Percentiles rank a stretch among this genome's conserved stretches.
These are phyloP conservation scores for Mortierella sp. DNA, from an alignment of 371 early-diverging fungal species.

Conservation along the genomic window DNA sequence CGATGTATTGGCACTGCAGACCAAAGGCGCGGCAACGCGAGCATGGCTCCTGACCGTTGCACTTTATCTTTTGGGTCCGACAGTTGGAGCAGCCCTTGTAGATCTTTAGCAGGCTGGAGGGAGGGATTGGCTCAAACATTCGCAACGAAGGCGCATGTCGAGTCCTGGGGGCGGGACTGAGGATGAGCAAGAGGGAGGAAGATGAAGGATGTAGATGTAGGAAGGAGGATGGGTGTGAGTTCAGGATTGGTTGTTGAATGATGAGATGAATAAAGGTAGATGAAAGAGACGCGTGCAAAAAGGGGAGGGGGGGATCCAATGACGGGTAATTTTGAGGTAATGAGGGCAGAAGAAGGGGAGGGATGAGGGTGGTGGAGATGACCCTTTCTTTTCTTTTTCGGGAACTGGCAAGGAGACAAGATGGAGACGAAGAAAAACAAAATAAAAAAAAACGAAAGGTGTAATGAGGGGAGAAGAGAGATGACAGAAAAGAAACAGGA, in stretches of 20 bases:
- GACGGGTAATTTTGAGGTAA: background rate
- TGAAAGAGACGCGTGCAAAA: background rate
- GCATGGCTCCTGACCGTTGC: constrained; percentile 56
- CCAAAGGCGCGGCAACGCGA: constrained; percentile 45
- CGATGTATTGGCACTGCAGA: constrained; percentile 53
- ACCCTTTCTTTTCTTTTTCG: no score
- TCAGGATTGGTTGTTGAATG: background rate
- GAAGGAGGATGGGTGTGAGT: background rate
- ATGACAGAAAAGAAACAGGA: background rate
- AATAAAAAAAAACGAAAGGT: background rate
- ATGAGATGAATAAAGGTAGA: constrained; percentile 5
- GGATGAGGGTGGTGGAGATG: background rate
- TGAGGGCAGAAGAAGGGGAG: background rate
- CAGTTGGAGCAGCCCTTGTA: constrained; percentile 57
- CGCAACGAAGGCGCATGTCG: constrained; percentile 51
- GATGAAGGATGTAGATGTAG: background rate
- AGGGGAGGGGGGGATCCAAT: no score
- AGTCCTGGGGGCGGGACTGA: constrained; percentile 29
- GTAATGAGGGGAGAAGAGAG: background rate
- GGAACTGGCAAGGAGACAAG: background rate
- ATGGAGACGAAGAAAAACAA: background rate
- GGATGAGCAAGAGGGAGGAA: constrained; percentile 6
- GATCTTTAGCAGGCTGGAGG: constrained; percentile 52
- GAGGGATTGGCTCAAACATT: constrained; percentile 58
- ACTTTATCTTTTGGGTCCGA: constrained; percentile 57